Evolutionary conservation across 768 basidiomycete species (phyloP).

Genomic region (Pleurotus tuber-regium): DNA sequence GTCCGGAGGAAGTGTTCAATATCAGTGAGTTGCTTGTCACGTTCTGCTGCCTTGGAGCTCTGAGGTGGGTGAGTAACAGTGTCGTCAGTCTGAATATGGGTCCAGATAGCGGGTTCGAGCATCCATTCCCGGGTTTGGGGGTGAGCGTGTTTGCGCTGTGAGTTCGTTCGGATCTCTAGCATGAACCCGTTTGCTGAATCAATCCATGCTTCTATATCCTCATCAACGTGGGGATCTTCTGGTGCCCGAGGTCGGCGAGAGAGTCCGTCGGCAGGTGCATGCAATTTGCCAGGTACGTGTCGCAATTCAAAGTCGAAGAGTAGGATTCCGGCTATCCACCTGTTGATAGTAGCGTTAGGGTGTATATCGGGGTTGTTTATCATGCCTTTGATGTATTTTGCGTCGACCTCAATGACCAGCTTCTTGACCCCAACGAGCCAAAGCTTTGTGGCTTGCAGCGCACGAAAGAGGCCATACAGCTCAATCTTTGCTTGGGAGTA

Average conservation of each 20-base stretch:
- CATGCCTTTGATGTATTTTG: constrained; percentile 24
- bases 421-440: constrained; percentile 23
- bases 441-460: constrained; percentile 20
- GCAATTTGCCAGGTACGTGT: constrained; percentile 28
- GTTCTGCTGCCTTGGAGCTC: neutral
- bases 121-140: too few species aligned
- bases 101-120: neutral
- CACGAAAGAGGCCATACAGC: constrained; percentile 33
- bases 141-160: too few species aligned
- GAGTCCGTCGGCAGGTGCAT: constrained; percentile 14
- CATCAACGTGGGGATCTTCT: neutral
- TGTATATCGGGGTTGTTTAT: constrained; percentile 21
- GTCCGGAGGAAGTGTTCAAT: constrained; percentile 13
- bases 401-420: constrained; percentile 6
- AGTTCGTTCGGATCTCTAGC: too few species aligned
- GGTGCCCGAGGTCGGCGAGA: neutral
- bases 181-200: neutral
- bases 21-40: constrained; percentile 11
- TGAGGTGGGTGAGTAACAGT: constrained; percentile 10
- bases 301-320: constrained; percentile 33
- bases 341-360: constrained; percentile 25
- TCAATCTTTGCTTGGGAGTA: constrained; percentile 38
- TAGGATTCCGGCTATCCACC: constrained; percentile 39
- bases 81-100: too few species aligned
- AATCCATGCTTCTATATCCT: neutral